Percentiles rank a stretch among this genome's conserved stretches.
These are phyloP conservation scores for Artemisia annua DNA, from an alignment of 129 eudicot species.

Conservation along the genomic window DNA sequence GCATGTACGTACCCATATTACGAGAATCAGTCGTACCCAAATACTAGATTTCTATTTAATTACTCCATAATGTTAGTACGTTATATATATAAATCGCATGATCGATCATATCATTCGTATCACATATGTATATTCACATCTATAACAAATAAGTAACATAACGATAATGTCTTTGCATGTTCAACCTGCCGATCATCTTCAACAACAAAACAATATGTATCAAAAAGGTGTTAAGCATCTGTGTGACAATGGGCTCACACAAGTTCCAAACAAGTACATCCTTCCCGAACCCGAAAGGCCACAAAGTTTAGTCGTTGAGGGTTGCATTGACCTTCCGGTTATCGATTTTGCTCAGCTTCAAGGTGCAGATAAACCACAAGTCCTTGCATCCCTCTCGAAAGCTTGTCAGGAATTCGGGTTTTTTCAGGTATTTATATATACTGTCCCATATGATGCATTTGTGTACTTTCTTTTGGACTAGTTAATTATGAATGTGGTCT, in stretches of 20 bases:
- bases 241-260: conserved; percentile 44
- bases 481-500: too few relatives aligned
- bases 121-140: neutral
- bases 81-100: conserved; percentile 3
- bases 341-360: conserved; percentile 52
- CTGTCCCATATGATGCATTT: neutral
- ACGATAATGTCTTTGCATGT: conserved; percentile 22
- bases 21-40: conserved; percentile 22
- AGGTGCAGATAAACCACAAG: conserved; percentile 38
- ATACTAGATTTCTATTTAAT: neutral
- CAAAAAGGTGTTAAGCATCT: conserved; percentile 59
- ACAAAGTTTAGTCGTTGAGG: neutral
- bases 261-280: conserved; percentile 53
- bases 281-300: conserved; percentile 55
- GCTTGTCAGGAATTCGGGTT: conserved; percentile 61
- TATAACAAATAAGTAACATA: neutral
- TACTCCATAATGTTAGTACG: neutral
- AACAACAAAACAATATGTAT: conserved; percentile 23
- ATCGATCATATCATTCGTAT: neutral
- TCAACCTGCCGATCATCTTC: conserved; percentile 16
- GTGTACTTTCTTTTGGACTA: too few relatives aligned
- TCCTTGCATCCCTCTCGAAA: conserved; percentile 37
- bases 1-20: conserved; percentile 2
- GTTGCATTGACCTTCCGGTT: conserved; percentile 48
- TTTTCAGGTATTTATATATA: conserved; percentile 52